Evolutionary conservation across 768 basidiomycete genomes (phyloP).

Genomic region (Boletus subcaerulescens): DNA sequence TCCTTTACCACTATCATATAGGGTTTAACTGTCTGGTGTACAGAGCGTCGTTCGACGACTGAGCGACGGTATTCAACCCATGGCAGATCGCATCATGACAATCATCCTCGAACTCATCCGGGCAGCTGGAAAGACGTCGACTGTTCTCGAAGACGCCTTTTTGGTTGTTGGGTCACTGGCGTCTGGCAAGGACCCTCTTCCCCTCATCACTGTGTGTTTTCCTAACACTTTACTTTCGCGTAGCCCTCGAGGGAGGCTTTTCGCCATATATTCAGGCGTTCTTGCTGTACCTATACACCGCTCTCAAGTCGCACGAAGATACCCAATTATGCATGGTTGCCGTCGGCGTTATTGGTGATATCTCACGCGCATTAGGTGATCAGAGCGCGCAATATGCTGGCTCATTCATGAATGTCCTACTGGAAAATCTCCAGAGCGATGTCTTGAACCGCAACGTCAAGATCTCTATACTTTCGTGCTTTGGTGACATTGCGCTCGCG

Average conservation of each 20-base stretch:
- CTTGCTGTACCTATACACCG: conserved; percentile 81
- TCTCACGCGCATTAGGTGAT: conserved; percentile 91
- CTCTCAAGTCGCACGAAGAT: conserved; percentile 91
- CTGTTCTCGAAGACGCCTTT: conserved; percentile 95
- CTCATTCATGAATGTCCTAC: conserved; percentile 87
- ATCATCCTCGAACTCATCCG: conserved; percentile 81
- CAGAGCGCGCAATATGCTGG: conserved; percentile 78
- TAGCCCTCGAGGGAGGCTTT: conserved; percentile 76
- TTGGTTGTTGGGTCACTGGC: conserved; percentile 88
- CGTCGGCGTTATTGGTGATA: conserved; percentile 92
- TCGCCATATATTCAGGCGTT: conserved; percentile 82
- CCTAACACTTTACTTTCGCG: conserved; percentile 3
- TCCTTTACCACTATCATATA: neutral
- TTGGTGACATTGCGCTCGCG: conserved; percentile 95
- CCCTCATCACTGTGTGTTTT: neutral
- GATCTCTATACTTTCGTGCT: conserved; percentile 92
- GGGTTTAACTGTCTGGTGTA: conserved; percentile 1
- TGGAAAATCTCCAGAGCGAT: conserved; percentile 89
- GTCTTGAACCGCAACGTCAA: conserved; percentile 93
- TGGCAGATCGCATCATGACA: conserved; percentile 95
- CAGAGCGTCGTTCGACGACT: conserved; percentile 87
- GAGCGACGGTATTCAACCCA: conserved; percentile 74
- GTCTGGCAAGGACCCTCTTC: conserved; percentile 44
- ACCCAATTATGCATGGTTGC: conserved; percentile 94
- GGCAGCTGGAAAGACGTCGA: conserved; percentile 88